A percentile compares a stretch with the other conserved stretches of the same genome.
Evolutionary conservation across 2,329 filamentous ascomycete species (phyloP).

Genomic region (Sporothrix mexicana): DNA sequence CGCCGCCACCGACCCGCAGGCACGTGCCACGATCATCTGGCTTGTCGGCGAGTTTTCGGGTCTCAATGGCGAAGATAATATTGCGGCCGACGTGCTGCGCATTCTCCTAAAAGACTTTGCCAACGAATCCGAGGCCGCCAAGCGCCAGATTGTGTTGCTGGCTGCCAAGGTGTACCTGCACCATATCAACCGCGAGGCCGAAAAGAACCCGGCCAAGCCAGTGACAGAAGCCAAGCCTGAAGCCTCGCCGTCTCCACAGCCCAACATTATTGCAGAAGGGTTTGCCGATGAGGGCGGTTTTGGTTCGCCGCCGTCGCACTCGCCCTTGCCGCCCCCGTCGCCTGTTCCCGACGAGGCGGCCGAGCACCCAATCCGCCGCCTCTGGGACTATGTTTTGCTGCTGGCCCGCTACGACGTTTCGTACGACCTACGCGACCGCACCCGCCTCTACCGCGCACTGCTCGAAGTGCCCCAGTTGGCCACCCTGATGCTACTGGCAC

Average conservation of each 20-base stretch:
- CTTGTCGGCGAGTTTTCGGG: constrained; percentile 93
- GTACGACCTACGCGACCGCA: constrained; percentile 91
- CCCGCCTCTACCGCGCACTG: constrained; percentile 84
- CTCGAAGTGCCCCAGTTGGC: constrained; percentile 85
- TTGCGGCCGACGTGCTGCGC: constrained; percentile 88
- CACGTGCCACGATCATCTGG: constrained; percentile 95
- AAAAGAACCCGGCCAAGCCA: background rate
- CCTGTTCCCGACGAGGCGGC: constrained; percentile 40
- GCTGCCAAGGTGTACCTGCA: constrained; percentile 97
- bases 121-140: constrained; percentile 82
- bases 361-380: constrained; percentile 71
- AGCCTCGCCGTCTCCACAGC: background rate
- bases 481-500: constrained; percentile 85
- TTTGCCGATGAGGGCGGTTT: constrained; percentile 26
- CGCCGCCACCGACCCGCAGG: constrained; percentile 82
- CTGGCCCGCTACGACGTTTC: constrained; percentile 92
- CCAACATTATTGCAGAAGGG: background rate
- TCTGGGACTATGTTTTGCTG: constrained; percentile 85
- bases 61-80: constrained; percentile 78
- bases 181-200: constrained; percentile 67
- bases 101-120: constrained; percentile 81
- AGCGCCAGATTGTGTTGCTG: constrained; percentile 87
- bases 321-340: background rate
- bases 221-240: background rate
- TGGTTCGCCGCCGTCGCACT: constrained; percentile 6